phyloP scores from a whole-genome alignment of 2,329 filamentous ascomycete species.

The Xylaria sp. region DNA sequence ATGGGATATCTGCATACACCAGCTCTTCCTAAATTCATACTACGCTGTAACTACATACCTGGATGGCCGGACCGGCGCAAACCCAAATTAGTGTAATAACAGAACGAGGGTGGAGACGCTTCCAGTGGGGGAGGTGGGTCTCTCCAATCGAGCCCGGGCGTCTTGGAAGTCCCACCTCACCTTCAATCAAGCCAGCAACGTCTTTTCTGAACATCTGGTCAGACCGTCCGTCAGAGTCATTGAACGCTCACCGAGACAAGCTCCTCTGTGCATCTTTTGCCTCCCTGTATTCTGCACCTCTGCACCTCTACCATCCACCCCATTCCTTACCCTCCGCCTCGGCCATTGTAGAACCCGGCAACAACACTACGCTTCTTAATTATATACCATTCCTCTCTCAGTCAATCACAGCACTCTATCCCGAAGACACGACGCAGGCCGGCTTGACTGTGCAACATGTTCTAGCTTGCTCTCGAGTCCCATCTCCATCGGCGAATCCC shows the following conservation, averaged over 20 bases:
- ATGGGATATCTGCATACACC: too few species aligned
- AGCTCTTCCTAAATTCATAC: not conserved
- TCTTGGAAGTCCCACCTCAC: conserved; percentile 12
- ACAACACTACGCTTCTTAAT: not conserved
- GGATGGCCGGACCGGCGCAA: not conserved
- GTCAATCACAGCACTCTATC: not conserved
- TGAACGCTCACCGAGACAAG: conserved; percentile 8
- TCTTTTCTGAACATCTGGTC: conserved; percentile 15
- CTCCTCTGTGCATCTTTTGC: not conserved
- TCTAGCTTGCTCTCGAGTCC: conserved; percentile 22
- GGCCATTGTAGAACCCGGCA: conserved; percentile 1
- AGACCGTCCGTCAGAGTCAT: conserved; percentile 3
- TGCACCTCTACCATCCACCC: not conserved
- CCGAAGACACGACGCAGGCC: conserved; percentile 11
- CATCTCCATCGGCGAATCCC: conserved; percentile 18
- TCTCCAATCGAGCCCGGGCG: too few species aligned
- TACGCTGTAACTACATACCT: not conserved
- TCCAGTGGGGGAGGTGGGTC: not conserved
- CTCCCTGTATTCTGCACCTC: not conserved
- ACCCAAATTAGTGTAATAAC: not conserved
- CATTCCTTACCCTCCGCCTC: not conserved
- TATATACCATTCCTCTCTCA: not conserved
- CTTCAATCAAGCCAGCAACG: conserved; percentile 4
- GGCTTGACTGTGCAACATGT: conserved; percentile 25
- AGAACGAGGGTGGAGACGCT: conserved; percentile 2